A percentile compares a stretch with the other conserved stretches of the same genome.
These are phyloP conservation scores for Blastobotrys attinorum DNA, from an alignment of 805 yeast species.

Conservation along the genomic window DNA sequence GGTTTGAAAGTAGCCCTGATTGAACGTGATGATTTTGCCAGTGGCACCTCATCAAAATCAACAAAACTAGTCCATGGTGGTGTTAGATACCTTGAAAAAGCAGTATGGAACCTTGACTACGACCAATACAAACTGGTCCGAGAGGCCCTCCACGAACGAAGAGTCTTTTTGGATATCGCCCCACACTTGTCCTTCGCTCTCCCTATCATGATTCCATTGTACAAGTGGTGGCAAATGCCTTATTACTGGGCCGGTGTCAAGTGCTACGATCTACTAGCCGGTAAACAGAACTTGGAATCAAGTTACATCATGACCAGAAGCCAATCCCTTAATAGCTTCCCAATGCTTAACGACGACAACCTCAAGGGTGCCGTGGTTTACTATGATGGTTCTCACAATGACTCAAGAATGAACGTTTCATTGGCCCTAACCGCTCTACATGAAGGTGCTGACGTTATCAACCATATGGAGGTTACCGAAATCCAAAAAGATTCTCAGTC, in stretches of 20 bases:
- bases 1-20: slow-evolving; percentile 83
- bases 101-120: slow-evolving; percentile 84
- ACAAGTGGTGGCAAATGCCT: slow-evolving; percentile 93
- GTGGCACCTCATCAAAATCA: slow-evolving; percentile 88
- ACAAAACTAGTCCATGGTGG: slow-evolving; percentile 98
- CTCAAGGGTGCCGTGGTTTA: slow-evolving; percentile 88
- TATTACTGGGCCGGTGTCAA: slow-evolving; percentile 88
- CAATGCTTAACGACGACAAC: slow-evolving; percentile 70
- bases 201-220: slow-evolving; percentile 95
- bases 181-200: slow-evolving; percentile 82
- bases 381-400: slow-evolving; percentile 94
- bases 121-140: slow-evolving; percentile 83
- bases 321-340: slow-evolving; percentile 66
- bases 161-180: slow-evolving; percentile 78
- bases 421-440: slow-evolving; percentile 80
- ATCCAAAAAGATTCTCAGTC: slow-evolving; percentile 56
- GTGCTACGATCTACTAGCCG: slow-evolving; percentile 89
- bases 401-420: slow-evolving; percentile 80
- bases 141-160: slow-evolving; percentile 83
- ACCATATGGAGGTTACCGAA: slow-evolving; percentile 76
- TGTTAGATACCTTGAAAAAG: slow-evolving; percentile 90
- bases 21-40: slow-evolving; percentile 83
- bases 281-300: slow-evolving; percentile 71
- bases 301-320: slow-evolving; percentile 65
- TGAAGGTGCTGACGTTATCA: slow-evolving; percentile 82